Base-by-base conservation (phyloP, 2,329 filamentous ascomycete species). In the Fonsecaea multimorphosa region DNA sequence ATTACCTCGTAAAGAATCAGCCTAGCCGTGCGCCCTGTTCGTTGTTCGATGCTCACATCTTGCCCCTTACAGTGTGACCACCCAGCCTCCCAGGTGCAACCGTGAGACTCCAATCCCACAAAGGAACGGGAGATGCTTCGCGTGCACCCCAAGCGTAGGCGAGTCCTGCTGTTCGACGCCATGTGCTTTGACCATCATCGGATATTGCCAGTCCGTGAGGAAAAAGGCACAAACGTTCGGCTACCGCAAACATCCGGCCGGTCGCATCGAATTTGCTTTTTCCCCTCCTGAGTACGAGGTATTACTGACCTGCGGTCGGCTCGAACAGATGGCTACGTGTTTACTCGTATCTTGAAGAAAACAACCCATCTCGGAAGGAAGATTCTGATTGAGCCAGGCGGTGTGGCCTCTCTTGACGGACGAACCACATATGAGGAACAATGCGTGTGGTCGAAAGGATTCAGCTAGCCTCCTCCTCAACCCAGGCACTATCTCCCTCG, bases 1-100 rank as follows among this genome's bases (percentile, higher is more conserved):
- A 24, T 34, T 12, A 7, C 16, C 4, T n/a, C 32, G 6, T 12
- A 11, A 24, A 3, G 6, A 4, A 44, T n/a, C n/a, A n/a, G n/a
- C n/a, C n/a, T n/a, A n/a, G n/a, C n/a, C 54, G 44, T 16, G 44
- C 22, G 11, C 44, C 44, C 1, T 49, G 11, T 49, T 49, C 8
- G 44, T 12, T 24, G 31, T 34, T 52, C 29, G 14, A 34, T 29
- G 31, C 44, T 40, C 31, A 40, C 24, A 49, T 46, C 34, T 22
- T n/a, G 58, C 46, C 58, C 58, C 31, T 60, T 24, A 19, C 57
- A 36, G 31, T 60, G 44, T 36, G 44, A 60, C 58, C 58, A 40
- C 22, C 44, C 27, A 36, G 34, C 44, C 11, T 11, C 7, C 14
- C 19, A 14, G n/a, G 31, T 38, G 46, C 9, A 38, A 60, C 44